A percentile compares a stretch with the other conserved stretches of the same genome.
Conservation (phyloP, 148 eudicot genomes). For the Bassia scoparia region DNA sequence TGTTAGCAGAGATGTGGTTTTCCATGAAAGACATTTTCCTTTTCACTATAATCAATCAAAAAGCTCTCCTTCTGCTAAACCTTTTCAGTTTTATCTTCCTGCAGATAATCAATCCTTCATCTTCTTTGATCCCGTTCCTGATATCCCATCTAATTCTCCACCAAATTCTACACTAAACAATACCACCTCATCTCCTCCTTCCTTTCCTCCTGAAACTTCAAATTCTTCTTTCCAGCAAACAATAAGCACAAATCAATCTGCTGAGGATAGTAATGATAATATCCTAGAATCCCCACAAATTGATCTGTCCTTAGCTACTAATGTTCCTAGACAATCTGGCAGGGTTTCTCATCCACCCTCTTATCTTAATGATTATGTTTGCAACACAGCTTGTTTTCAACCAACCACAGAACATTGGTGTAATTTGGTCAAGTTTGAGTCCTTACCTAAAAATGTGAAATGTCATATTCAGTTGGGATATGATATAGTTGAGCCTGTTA, state of each 20-base stretch:
- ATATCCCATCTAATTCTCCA: background rate
- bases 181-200: no score
- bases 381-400: no score
- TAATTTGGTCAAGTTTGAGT: background rate
- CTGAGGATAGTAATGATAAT: no score
- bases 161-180: no score
- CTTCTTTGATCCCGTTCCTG: background rate
- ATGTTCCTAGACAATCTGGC: no score
- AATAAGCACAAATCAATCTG: no score
- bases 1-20: background rate
- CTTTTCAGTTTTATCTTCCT: background rate
- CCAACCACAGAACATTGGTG: background rate
- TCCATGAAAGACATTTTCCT: background rate
- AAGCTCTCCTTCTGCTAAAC: background rate
- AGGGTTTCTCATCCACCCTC: background rate
- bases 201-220: no score
- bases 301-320: no score
- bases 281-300: no score
- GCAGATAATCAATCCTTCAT: background rate
- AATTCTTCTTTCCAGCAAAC: no score
- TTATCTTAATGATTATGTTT: background rate
- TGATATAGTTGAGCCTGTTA: background rate
- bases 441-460: background rate
- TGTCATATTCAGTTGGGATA: background rate
- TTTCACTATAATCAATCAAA: background rate